Evolutionary conservation across 345 rosid species (phyloP).

Genomic region (Heritiera littoralis): DNA sequence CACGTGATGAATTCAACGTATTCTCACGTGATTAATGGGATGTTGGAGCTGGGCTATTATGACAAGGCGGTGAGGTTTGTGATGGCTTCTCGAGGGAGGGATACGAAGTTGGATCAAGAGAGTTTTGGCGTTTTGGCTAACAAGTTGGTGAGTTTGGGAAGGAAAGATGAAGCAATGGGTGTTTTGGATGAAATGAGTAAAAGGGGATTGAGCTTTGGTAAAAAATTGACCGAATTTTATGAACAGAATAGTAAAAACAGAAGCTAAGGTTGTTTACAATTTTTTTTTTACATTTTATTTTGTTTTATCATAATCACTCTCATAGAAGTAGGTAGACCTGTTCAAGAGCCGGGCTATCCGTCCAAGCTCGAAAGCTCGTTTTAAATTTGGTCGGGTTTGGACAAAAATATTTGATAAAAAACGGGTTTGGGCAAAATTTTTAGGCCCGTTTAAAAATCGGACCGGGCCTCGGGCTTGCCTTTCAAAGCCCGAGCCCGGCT

Average conservation of each 20-base stretch:
- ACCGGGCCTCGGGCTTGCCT: too few relatives aligned
- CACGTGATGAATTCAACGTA: conserved; percentile 51
- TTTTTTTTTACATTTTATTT: too few relatives aligned
- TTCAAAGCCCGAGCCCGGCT: too few relatives aligned
- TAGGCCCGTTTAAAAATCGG: too few relatives aligned
- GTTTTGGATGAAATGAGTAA: conserved; percentile 58
- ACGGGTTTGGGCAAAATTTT: too few relatives aligned
- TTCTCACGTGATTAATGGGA: conserved; percentile 48
- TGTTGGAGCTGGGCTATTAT: conserved; percentile 43
- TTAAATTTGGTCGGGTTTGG: too few relatives aligned
- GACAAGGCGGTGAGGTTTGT: conserved; percentile 55
- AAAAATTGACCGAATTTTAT: conserved; percentile 33
- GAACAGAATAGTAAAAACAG: background rate
- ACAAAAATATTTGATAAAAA: too few relatives aligned
- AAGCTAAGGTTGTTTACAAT: background rate
- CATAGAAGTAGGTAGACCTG: too few relatives aligned
- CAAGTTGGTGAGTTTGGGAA: conserved; percentile 41
- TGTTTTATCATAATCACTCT: too few relatives aligned
- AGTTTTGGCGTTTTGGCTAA: conserved; percentile 55
- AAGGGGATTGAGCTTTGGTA: conserved; percentile 44
- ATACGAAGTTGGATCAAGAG: conserved; percentile 47
- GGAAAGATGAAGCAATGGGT: conserved; percentile 44
- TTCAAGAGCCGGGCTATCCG: too few relatives aligned
- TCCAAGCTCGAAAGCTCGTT: too few relatives aligned
- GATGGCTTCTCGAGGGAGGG: conserved; percentile 49